Evolutionary conservation across 2,329 filamentous ascomycete genomes (phyloP), one percentile per base, ranked within the genome.

Genomic region (Hymenoscyphus linearis): DNA sequence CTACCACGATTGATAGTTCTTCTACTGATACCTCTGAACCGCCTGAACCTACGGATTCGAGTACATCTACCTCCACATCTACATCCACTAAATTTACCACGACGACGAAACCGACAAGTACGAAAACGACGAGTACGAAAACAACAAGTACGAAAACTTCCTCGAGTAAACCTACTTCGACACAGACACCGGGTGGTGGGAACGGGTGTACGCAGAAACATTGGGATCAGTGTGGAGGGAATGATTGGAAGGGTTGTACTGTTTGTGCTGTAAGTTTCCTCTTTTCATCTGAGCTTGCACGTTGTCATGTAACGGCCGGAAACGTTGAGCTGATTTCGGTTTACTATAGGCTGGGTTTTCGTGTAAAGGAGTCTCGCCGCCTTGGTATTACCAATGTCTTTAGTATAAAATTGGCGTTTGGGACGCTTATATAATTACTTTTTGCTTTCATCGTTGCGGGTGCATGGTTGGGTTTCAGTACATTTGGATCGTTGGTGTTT

Each of bases 161-260:
- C n/a, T 54, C 52, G 13, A 47, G 37, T 12, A 47, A 22, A 26
- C 36, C 60, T 13, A 55, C 60, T 2, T 47, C 18, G 10, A 26
- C 22, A 26, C 54, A 36, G 18, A 22, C 34, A 16, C 47, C 60
- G 14, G 55, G 55, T 18, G 40, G 55, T 50, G 35, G 35, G 6
- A 16, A n/a, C 18, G 62, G 62, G 0, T 66, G 64, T 60, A 59
- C 13, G 31, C 35, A 35, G 7, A 63, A 62, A 27, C 60, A 66
- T 54, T 66, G 61, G 60, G 64, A 64, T 60, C 64, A 66, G 25
- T 66, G 64, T 57, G 64, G 64, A 12, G 64, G 64, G 4, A 61
- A 61, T 16, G 55, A 64, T 53, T 66, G 64, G 64, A 66, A 64
- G 27, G 64, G 64, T 9, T 66, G 64, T 58, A 66, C 64, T 3